Conservation (phyloP, 163 green algal genomes). For the Scenedesmus sp. region DNA sequence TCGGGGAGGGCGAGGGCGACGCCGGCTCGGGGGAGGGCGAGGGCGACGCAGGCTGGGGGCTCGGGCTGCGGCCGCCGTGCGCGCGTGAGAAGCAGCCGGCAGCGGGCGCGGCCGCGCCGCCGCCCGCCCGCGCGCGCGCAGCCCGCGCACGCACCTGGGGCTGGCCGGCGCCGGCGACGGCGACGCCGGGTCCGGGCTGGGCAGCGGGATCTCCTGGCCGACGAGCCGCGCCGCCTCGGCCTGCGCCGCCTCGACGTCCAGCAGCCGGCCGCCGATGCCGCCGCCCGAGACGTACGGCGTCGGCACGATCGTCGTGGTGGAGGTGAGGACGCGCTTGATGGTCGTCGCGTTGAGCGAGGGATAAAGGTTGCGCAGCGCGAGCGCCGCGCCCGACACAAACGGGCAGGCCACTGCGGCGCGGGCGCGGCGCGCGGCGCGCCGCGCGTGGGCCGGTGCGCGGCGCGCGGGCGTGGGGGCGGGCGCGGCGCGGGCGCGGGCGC, state of each 20-base stretch:
- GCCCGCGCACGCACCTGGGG: background rate
- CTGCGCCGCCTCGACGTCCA: background rate
- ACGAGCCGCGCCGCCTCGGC: background rate
- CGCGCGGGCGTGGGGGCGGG: background rate
- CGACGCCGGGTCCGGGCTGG: background rate
- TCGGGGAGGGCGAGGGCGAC: too few relatives aligned
- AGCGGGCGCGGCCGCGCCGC: background rate
- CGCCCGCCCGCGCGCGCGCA: background rate
- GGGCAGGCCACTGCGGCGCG: background rate
- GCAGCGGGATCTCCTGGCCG: background rate
- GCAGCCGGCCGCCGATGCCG: background rate
- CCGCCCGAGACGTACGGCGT: background rate
- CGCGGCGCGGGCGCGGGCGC: background rate
- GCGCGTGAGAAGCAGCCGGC: background rate
- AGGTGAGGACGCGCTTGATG: background rate
- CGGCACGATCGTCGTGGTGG: background rate
- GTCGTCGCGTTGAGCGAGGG: background rate
- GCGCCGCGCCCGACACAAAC: slow-evolving; percentile 1
- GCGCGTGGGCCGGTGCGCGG: background rate
- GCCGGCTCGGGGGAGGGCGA: too few relatives aligned
- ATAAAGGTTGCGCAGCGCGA: slow-evolving; percentile 3
- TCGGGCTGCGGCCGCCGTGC: background rate
- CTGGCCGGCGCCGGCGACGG: background rate
- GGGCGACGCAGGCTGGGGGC: background rate
- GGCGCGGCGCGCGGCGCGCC: too few relatives aligned